A percentile compares a stretch with the other conserved stretches of the same genome.
Conservation (phyloP, 2,329 filamentous ascomycete species). For the Neofusicoccum sp. region DNA sequence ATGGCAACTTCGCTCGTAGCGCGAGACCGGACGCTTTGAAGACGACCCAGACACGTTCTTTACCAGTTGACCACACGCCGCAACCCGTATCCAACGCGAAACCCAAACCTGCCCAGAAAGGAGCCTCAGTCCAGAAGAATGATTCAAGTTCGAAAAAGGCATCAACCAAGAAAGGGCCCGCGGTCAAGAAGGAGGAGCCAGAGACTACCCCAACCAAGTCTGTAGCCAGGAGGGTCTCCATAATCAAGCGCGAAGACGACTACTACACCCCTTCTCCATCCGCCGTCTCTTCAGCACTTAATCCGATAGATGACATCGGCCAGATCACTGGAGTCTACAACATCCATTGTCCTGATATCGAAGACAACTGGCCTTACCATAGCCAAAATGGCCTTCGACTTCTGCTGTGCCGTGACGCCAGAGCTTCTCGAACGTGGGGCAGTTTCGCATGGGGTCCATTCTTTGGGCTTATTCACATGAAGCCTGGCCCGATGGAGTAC, state of each 20-base stretch:
- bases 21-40: neutral
- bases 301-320: neutral
- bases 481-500: slow-evolving; percentile 20
- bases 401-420: slow-evolving; percentile 37
- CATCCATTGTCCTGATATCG: slow-evolving; percentile 29
- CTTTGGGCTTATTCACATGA: slow-evolving; percentile 44
- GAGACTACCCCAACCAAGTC: neutral
- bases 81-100: neutral
- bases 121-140: neutral
- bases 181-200: neutral
- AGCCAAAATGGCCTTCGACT: slow-evolving; percentile 23
- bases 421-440: slow-evolving; percentile 45
- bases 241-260: neutral
- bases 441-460: slow-evolving; percentile 46
- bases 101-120: neutral
- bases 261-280: neutral
- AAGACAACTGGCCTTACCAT: slow-evolving; percentile 24
- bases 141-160: slow-evolving; percentile 15
- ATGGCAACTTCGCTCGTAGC: neutral
- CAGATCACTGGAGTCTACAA: slow-evolving; percentile 45
- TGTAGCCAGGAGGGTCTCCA: neutral
- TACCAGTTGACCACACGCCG: slow-evolving; percentile 19
- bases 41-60: neutral
- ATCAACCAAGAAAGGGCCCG: neutral
- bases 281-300: neutral